Evolutionary conservation across 106 monocot genomes (phyloP), one percentile per base, ranked within the genome.

Genomic region (Acorus gramineus): DNA sequence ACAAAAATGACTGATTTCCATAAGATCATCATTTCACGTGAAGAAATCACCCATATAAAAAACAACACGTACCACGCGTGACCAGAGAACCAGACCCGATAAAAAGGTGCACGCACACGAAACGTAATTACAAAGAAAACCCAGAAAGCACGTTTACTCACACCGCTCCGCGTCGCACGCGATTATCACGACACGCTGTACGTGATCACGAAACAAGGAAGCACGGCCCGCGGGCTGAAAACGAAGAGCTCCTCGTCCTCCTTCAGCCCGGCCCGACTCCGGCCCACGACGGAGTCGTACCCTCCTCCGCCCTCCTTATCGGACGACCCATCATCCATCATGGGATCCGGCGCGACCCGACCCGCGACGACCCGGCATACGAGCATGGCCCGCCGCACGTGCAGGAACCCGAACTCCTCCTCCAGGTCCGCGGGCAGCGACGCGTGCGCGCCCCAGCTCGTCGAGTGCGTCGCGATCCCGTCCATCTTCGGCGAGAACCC

Each of bases 291-390:
- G 44, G 79, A 77, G 67, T 84, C 79, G 54, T 58, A 73, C 2
- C 42, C 43, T 10, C 49, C 11, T 10, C 62, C 67, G n/a, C 42
- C 57, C 53, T n/a, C 63, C 47, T 50, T 59, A 14, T 44, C 62
- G 28, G 28, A 28, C 28, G 28, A 28, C 50, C 60, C 60, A 46
- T 50, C 66, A 12, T 42, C 54, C 51, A 3, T 57, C 6, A 8
- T 60, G 56, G 46, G 67, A 11, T 59, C 68, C 7, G 56, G 62
- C 4, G 70, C 70, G 10, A 77, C 80, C 14, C 69, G 11, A 7
- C 84, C 84, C n/a, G 80, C 84, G 63, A 84, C 73, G n/a, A 84
- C 84, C 58, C 84, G 53, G 67, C 84, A 84, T 50, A 84, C 76
- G 10, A 84, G 73, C 84, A 84, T 77, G 63, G 76, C 73, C 66